Conservation (phyloP, 805 yeast genomes). For the Priceomyces melissophilus region DNA sequence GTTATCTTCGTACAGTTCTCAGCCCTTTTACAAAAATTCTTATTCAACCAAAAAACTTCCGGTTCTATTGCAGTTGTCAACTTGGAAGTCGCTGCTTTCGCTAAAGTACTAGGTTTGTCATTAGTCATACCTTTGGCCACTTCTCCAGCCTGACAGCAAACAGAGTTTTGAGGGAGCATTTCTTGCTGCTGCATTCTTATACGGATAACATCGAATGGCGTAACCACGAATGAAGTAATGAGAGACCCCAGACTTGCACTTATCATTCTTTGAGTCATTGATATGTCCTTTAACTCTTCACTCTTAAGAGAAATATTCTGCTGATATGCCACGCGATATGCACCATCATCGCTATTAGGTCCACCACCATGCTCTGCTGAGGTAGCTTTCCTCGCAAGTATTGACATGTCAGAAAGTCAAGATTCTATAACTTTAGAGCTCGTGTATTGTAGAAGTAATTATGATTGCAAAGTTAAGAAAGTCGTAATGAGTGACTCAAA, state of each 20-base stretch:
- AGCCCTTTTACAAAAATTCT: slow-evolving; percentile 33
- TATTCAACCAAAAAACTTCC: slow-evolving; percentile 33
- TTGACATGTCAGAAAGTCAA: not conserved
- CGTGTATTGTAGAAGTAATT: not conserved
- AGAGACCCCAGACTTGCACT: slow-evolving; percentile 78
- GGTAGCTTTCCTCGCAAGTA: not conserved
- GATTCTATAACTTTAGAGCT: too few relatives aligned
- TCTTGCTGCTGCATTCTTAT: slow-evolving; percentile 78
- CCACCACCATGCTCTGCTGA: not conserved
- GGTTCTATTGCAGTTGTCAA: slow-evolving; percentile 23
- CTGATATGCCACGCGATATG: not conserved
- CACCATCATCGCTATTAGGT: slow-evolving; percentile 1
- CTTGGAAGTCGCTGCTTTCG: slow-evolving; percentile 8
- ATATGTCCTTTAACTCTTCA: slow-evolving; percentile 28
- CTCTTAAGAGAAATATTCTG: not conserved
- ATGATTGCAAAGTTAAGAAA: not conserved
- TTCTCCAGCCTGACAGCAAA: slow-evolving; percentile 24
- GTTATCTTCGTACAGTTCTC: slow-evolving; percentile 47
- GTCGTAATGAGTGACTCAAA: not conserved
- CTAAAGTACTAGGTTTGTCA: slow-evolving; percentile 16
- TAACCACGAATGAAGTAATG: slow-evolving; percentile 66
- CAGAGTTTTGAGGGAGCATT: slow-evolving; percentile 35
- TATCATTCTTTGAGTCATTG: slow-evolving; percentile 62
- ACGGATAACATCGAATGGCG: slow-evolving; percentile 80
- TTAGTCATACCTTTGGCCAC: slow-evolving; percentile 16